Conservation (phyloP, 192 early-diverging fungal genomes). For the Paraglomus brasilianum region DNA sequence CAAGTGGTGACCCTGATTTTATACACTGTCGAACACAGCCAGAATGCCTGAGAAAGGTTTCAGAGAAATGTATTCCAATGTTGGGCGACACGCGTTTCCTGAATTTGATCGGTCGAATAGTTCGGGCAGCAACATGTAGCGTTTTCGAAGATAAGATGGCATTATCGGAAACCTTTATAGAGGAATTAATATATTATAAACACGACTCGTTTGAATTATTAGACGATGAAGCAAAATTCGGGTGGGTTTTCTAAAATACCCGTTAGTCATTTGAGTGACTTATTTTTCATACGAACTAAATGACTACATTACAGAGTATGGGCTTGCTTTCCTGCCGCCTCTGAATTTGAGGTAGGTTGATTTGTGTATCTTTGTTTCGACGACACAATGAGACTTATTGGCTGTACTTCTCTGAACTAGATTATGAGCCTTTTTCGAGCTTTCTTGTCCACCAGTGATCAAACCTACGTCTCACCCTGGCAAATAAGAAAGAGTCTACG, state of each 20-base stretch:
- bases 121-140: slow-evolving; percentile 2
- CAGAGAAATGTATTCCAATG: slow-evolving; percentile 19
- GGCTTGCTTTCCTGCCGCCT: not conserved
- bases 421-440: slow-evolving; percentile 13
- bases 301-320: too few relatives aligned
- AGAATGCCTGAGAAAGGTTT: slow-evolving; percentile 5
- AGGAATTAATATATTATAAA: slow-evolving; percentile 11
- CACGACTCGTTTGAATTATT: not conserved
- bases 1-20: too few relatives aligned
- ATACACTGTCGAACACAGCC: not conserved
- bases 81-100: slow-evolving; percentile 1
- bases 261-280: too few relatives aligned
- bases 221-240: slow-evolving; percentile 1
- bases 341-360: slow-evolving; percentile 23
- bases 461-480: slow-evolving; percentile 11
- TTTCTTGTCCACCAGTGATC: slow-evolving; percentile 10
- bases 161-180: slow-evolving; percentile 17
- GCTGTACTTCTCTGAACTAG: not conserved
- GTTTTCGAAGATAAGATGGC: not conserved
- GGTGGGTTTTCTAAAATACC: not conserved
- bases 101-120: slow-evolving; percentile 7
- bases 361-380: not conserved
- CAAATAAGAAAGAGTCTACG: not conserved
- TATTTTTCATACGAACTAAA: too few relatives aligned
- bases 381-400: not conserved